Evolutionary conservation across 441 rosid genomes (phyloP), one percentile per base, ranked within the genome.

Genomic region (Eruca vesicaria): DNA sequence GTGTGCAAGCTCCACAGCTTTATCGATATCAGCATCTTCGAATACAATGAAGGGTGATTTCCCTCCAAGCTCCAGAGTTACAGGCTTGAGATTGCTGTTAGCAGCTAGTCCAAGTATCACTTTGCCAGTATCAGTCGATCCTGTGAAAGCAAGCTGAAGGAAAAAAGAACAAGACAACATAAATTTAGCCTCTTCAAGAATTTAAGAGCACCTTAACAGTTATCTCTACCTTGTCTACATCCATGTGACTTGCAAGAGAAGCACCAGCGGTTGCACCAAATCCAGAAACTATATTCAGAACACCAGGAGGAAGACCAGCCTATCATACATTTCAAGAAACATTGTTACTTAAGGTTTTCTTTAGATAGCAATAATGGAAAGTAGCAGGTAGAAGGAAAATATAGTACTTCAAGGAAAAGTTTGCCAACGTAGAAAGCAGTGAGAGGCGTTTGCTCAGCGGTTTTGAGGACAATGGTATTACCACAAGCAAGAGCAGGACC

Each of bases 281-380:
- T 45, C 97, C 97, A 61, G 99, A 93, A 76, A 95, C 89, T 15
- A 95, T 72, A 48, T 93, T 95, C 82, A 95, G 41, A 82, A 95
- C 99, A 63, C 99, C 98, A 0, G 93, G 90, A 73, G 99, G 99
- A 71, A 92, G 96, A 74, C 97, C 98, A 16, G 98, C 98, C 99
- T 89, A 81, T 62, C 67, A 55, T 14, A 63, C 66, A 72, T 45
- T 32, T 64, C 50, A 61, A 53, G 61, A 73, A 65, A 36, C 26
- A 41, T 15, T 63, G 61, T 62, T 38, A 45, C 48, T 73, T 23
- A 12, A 16, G 7, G 2, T 16, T 5, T 11, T 12, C 1, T 6
- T 2, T 14, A 2, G 10, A 5, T 26, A 63, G 66, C 20, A 61
- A 75, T 23, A 48, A 67, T 3, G 3, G 6, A 41, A 12, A 57